Conservation (phyloP, 208 protist species). For the Herpetomonas muscarum region DNA sequence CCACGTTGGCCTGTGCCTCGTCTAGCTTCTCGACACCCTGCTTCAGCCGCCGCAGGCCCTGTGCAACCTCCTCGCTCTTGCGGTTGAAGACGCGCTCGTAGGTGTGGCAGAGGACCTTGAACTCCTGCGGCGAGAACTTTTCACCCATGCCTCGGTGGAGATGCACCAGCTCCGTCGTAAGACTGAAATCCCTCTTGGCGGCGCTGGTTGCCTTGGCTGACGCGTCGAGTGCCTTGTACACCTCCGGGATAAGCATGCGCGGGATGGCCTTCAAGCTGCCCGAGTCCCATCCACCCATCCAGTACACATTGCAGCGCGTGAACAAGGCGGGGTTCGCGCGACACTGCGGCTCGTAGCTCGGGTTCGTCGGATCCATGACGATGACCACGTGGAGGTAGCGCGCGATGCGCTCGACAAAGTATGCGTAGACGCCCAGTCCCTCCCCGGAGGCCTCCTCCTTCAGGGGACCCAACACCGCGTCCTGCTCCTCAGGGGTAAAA, state of each 20-base stretch:
- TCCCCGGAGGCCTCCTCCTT: constrained; percentile 86
- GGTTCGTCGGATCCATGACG: constrained; percentile 94
- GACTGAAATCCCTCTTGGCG: constrained; percentile 78
- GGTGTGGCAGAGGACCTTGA: constrained; percentile 88
- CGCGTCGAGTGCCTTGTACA: constrained; percentile 72
- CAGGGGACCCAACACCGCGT: constrained; percentile 91
- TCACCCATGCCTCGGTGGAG: constrained; percentile 73
- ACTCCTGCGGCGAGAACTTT: constrained; percentile 89
- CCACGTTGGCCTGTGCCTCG: constrained; percentile 93
- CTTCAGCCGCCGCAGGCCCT: constrained; percentile 74
- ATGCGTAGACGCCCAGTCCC: constrained; percentile 84
- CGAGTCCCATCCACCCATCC: constrained; percentile 93
- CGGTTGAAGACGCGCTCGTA: constrained; percentile 82
- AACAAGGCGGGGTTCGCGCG: constrained; percentile 96
- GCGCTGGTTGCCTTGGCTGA: constrained; percentile 25
- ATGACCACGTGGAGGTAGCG: constrained; percentile 94
- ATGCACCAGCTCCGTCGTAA: constrained; percentile 86
- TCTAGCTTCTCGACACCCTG: constrained; percentile 94
- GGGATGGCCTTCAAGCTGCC: constrained; percentile 90
- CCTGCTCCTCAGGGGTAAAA: constrained; percentile 95
- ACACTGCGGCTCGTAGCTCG: constrained; percentile 89
- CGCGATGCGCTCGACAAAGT: constrained; percentile 90
- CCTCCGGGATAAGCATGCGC: constrained; percentile 75
- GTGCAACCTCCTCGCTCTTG: constrained; percentile 71
- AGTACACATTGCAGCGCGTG: constrained; percentile 95